phyloP scores from a whole-genome alignment of 73 alveolate genomes.

The Blepharisma japonicum region DNA sequence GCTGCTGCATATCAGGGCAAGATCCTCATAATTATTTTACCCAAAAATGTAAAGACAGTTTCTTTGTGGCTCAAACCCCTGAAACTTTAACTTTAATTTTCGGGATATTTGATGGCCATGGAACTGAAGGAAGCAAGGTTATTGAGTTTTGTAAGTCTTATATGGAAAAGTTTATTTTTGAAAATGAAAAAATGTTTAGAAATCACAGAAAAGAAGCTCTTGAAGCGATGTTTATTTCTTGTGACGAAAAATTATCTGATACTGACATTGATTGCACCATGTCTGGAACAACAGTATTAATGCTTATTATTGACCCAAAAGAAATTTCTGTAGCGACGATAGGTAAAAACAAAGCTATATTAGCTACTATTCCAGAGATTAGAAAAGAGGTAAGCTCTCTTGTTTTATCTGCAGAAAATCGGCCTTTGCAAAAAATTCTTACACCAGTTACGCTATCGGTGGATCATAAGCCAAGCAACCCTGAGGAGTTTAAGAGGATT shows the following conservation, averaged over 20 bases:
- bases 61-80: background rate
- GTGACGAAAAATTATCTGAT: background rate
- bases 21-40: too few species aligned
- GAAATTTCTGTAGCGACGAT: slow-evolving; percentile 3
- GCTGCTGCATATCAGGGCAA: too few species aligned
- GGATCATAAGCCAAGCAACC: slow-evolving; percentile 24
- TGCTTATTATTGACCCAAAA: background rate
- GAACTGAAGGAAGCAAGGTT: slow-evolving; percentile 22
- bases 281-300: slow-evolving; percentile 20
- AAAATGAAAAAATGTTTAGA: background rate
- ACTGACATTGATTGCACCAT: slow-evolving; percentile 5
- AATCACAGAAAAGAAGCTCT: slow-evolving; percentile 2
- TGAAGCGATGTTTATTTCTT: background rate
- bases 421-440: background rate
- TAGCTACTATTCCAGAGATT: slow-evolving; percentile 32
- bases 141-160: background rate
- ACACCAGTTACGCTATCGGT: slow-evolving; percentile 14
- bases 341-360: slow-evolving; percentile 51
- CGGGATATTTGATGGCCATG: slow-evolving; percentile 34
- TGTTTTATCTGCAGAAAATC: background rate
- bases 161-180: background rate
- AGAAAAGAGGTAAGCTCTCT: background rate
- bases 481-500: slow-evolving; percentile 3
- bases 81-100: background rate
- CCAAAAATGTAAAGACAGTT: too few species aligned